Evolutionary conservation across 257 asterid genomes (phyloP).

Genomic region (Capsicum chinense): DNA sequence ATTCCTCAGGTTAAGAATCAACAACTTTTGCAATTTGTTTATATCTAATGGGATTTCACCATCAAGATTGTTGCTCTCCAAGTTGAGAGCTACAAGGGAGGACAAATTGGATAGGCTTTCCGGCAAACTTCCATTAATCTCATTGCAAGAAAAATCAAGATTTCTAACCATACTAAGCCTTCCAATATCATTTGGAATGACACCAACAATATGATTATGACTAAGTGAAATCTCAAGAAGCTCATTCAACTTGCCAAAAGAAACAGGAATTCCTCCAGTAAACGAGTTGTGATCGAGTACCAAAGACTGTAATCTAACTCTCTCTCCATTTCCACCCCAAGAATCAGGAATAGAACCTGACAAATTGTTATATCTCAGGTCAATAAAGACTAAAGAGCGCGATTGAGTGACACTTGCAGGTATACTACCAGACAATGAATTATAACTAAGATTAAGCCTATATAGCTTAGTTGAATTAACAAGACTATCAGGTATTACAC

Average conservation of each 20-base stretch:
- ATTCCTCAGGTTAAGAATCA: constrained; percentile 56
- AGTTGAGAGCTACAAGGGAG: constrained; percentile 38
- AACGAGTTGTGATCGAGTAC: constrained; percentile 60
- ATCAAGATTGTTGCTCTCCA: constrained; percentile 43
- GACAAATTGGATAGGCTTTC: constrained; percentile 48
- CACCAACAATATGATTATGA: constrained; percentile 52
- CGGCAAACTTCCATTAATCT: constrained; percentile 64
- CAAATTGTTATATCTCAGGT: constrained; percentile 60
- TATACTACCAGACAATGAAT: constrained; percentile 67
- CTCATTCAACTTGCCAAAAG: constrained; percentile 42
- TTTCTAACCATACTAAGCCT: constrained; percentile 47
- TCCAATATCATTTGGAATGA: constrained; percentile 51
- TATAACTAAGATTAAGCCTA: constrained; percentile 72
- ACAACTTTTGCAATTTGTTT: constrained; percentile 44
- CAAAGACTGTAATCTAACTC: constrained; percentile 49
- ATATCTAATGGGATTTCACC: constrained; percentile 36
- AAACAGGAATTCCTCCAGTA: constrained; percentile 55
- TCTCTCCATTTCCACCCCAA: constrained; percentile 58
- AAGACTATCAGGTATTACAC: constrained; percentile 59
- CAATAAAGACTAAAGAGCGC: constrained; percentile 56
- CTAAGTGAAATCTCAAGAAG: constrained; percentile 48
- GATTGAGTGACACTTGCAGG: constrained; percentile 58
- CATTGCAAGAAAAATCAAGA: constrained; percentile 62
- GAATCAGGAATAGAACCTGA: constrained; percentile 70
- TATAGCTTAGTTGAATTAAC: constrained; percentile 74